A percentile compares a stretch with the other conserved stretches of the same genome.
Evolutionary conservation across 306 rosid species (phyloP).

Genomic region (Dryas drummondii): DNA sequence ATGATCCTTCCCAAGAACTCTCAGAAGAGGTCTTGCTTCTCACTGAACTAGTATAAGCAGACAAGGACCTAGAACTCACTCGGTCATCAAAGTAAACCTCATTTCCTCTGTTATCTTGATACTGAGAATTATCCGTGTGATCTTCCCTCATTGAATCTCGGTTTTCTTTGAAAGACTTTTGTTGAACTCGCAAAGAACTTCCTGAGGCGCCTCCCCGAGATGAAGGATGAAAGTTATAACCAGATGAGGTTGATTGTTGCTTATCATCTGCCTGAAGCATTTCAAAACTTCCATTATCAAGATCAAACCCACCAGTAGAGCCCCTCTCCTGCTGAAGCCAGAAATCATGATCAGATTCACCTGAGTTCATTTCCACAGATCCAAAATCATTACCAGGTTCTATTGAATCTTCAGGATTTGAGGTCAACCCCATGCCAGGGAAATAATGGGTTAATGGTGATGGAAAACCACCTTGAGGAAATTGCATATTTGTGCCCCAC

Average conservation of each 20-base stretch:
- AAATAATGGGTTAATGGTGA: constrained; percentile 67
- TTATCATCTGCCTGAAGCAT: constrained; percentile 64
- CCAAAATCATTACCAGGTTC: constrained; percentile 57
- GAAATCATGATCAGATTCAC: constrained; percentile 65
- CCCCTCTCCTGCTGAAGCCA: constrained; percentile 91
- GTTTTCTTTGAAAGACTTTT: constrained; percentile 56
- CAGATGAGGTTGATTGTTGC: constrained; percentile 76
- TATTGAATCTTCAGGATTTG: constrained; percentile 58
- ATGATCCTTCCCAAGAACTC: constrained; percentile 90
- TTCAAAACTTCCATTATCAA: constrained; percentile 71
- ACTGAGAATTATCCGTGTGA: constrained; percentile 51
- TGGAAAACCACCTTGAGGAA: constrained; percentile 74
- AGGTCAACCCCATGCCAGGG: constrained; percentile 57
- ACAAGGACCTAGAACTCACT: constrained; percentile 47
- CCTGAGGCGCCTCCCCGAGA: constrained; percentile 48
- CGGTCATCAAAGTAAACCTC: constrained; percentile 71
- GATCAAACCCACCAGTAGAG: constrained; percentile 64
- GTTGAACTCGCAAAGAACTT: constrained; percentile 47
- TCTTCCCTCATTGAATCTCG: constrained; percentile 50
- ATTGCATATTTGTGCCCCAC: constrained; percentile 81
- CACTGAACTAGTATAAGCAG: constrained; percentile 48
- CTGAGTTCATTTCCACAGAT: constrained; percentile 49
- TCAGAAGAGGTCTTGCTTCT: constrained; percentile 77
- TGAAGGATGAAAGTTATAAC: constrained; percentile 49
- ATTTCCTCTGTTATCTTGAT: constrained; percentile 68